Percentiles rank a stretch among this genome's conserved stretches.
These are phyloP conservation scores for Typha latifolia DNA, from an alignment of 176 grass and related monocot genomes.

Conservation along the genomic window DNA sequence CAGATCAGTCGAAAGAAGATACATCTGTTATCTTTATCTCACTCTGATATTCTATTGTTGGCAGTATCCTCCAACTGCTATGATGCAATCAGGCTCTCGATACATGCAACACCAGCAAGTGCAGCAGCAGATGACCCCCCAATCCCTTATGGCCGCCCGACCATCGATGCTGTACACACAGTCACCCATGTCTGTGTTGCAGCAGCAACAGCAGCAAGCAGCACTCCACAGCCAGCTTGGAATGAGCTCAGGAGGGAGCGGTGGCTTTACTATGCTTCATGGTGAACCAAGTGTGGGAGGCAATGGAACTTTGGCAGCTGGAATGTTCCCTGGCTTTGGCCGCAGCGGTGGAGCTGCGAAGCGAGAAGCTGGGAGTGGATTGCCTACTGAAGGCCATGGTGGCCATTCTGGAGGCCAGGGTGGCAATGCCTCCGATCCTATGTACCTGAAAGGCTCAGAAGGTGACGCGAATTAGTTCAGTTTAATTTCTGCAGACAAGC, in stretches of 20 bases:
- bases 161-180: constrained; percentile 18
- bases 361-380: constrained; percentile 14
- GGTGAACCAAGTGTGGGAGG: constrained; percentile 10
- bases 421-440: constrained; percentile 2
- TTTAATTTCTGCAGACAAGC: too few relatives aligned
- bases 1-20: not conserved
- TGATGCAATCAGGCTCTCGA: constrained; percentile 18
- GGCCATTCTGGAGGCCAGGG: not conserved
- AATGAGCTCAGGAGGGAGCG: constrained; percentile 10
- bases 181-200: constrained; percentile 20
- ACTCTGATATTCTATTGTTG: not conserved
- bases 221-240: constrained; percentile 15
- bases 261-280: constrained; percentile 17
- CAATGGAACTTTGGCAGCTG: constrained; percentile 1
- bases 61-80: constrained; percentile 11
- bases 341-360: constrained; percentile 6
- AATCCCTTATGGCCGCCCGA: constrained; percentile 22
- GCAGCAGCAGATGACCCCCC: constrained; percentile 20
- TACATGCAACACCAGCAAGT: constrained; percentile 22
- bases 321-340: constrained; percentile 16
- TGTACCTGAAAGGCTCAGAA: constrained; percentile 14
- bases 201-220: constrained; percentile 23
- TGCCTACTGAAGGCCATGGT: constrained; percentile 1
- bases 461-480: constrained; percentile 4
- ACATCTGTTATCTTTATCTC: not conserved